Evolutionary conservation across 1,139 yeast genomes (phyloP).

Genomic region (Suhomyces wounanorum): DNA sequence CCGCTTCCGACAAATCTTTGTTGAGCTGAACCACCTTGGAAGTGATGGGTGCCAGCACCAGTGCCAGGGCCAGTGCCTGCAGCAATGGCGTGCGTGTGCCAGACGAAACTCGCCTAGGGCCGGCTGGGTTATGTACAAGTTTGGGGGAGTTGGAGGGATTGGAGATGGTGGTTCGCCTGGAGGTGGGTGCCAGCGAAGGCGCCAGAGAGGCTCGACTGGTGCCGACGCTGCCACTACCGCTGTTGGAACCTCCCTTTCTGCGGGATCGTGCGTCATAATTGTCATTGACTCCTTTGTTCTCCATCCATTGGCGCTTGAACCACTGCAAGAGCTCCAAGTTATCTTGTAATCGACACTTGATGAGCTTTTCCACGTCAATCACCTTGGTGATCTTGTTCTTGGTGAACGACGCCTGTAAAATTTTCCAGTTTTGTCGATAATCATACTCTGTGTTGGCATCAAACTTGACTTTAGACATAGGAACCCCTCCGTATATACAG

Average conservation of each 20-base stretch:
- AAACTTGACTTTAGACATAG: constrained; percentile 74
- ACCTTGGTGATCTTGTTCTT: constrained; percentile 71
- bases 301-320: constrained; percentile 83
- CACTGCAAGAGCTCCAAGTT: constrained; percentile 92
- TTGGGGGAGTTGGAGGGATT: constrained; percentile 8
- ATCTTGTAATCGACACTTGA: constrained; percentile 90
- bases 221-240: neutral
- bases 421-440: constrained; percentile 75
- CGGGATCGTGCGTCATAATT: constrained; percentile 63
- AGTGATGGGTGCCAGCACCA: constrained; percentile 3
- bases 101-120: constrained; percentile 9
- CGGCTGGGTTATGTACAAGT: constrained; percentile 2
- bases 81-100: constrained; percentile 7
- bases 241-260: constrained; percentile 17
- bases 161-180: constrained; percentile 7
- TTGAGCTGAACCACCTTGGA: constrained; percentile 15
- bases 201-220: constrained; percentile 10
- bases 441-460: constrained; percentile 71
- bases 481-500: constrained; percentile 77
- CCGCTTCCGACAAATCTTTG: constrained; percentile 16
- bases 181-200: constrained; percentile 10
- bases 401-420: constrained; percentile 76
- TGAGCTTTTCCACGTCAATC: constrained; percentile 77
- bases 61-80: constrained; percentile 5
- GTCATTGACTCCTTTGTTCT: constrained; percentile 59